Percentiles rank a stretch among this genome's conserved stretches.
phyloP scores from a whole-genome alignment of 208 protist genomes.

The Sergeia podlipaevii region DNA sequence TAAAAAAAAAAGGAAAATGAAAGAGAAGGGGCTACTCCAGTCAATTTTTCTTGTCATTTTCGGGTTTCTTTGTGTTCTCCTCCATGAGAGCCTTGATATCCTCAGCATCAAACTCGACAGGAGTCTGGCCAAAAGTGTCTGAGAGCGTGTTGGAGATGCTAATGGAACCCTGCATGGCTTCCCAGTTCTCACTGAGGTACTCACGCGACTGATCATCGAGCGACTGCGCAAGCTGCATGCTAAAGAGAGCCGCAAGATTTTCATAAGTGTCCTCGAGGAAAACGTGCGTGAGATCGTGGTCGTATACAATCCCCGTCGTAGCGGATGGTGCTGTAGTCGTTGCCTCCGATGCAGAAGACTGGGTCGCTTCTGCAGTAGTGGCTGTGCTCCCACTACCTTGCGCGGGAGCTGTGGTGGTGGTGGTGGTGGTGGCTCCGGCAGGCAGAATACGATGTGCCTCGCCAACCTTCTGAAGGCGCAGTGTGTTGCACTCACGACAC shows the following conservation, averaged over 20 bases:
- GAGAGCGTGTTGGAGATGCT: slow-evolving; percentile 27
- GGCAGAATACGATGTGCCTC: not conserved
- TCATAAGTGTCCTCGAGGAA: slow-evolving; percentile 84
- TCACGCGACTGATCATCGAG: slow-evolving; percentile 31
- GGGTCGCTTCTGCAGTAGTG: not conserved
- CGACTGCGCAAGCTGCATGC: slow-evolving; percentile 61
- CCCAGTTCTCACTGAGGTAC: slow-evolving; percentile 27
- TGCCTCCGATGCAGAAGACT: not conserved
- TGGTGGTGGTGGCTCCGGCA: not conserved
- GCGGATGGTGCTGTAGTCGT: not conserved
- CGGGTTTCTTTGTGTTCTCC: not conserved
- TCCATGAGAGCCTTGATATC: too few relatives aligned
- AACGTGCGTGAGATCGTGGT: slow-evolving; percentile 65
- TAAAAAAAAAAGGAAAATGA: not conserved
- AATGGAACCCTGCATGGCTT: slow-evolving; percentile 15
- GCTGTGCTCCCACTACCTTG: not conserved
- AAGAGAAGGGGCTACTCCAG: not conserved
- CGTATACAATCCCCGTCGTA: slow-evolving; percentile 13
- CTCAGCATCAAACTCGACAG: slow-evolving; percentile 38
- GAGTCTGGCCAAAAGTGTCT: slow-evolving; percentile 34
- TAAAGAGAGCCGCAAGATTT: slow-evolving; percentile 59
- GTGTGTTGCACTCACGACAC: slow-evolving; percentile 61
- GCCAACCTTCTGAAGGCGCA: slow-evolving; percentile 28
- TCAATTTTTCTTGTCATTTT: not conserved
- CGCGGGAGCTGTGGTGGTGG: not conserved